A percentile compares a stretch with the other conserved stretches of the same genome.
Evolutionary conservation across 306 rosid species (phyloP).

Genomic region (Fragaria vesca): DNA sequence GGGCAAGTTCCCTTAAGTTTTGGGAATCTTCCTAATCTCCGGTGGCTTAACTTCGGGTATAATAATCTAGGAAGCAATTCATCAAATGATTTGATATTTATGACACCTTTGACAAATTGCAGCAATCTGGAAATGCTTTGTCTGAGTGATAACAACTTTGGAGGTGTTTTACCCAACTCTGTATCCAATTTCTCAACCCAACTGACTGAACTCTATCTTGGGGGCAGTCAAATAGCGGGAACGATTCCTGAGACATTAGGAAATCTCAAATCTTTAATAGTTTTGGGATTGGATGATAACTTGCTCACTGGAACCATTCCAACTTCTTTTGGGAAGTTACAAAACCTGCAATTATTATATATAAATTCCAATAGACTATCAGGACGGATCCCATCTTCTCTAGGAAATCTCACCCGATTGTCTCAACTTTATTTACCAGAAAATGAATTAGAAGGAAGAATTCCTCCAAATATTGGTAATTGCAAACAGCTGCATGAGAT

Average conservation of each 20-base stretch:
- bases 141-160: conserved; percentile 25
- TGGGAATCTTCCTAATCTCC: conserved; percentile 8
- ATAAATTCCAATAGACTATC: conserved; percentile 16
- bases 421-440: not conserved
- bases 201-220: not conserved
- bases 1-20: conserved; percentile 31
- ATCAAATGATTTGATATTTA: conserved; percentile 28
- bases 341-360: not conserved
- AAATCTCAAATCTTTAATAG: conserved; percentile 11
- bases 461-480: conserved; percentile 28
- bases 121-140: conserved; percentile 6
- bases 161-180: conserved; percentile 34
- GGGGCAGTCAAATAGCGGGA: conserved; percentile 21
- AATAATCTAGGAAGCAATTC: conserved; percentile 42
- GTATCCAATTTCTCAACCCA: conserved; percentile 39
- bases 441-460: conserved; percentile 31
- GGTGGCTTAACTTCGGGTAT: fast-evolving
- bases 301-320: conserved; percentile 29
- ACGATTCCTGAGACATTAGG: conserved; percentile 23
- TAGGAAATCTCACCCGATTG: conserved; percentile 34
- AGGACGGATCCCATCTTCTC: conserved; percentile 20
- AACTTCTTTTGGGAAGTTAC: conserved; percentile 19
- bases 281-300: not conserved
- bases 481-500: conserved; percentile 6
- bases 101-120: conserved; percentile 28